These are phyloP conservation scores for Eleusine indica DNA, from an alignment of 176 grass and related monocot species.

Conservation along the genomic window DNA sequence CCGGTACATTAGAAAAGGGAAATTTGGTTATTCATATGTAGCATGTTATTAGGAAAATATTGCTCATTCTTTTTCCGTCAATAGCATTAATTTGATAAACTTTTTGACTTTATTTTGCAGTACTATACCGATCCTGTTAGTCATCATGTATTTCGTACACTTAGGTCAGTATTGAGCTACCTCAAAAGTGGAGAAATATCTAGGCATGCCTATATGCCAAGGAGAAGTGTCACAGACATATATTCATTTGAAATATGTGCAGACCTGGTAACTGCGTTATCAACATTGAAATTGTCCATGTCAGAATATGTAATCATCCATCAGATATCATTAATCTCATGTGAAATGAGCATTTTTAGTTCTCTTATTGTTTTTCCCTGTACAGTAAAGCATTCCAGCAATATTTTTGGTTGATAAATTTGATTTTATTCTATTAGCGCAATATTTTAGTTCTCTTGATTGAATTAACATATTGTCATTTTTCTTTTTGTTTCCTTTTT, in stretches of 20 bases:
- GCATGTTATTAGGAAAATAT: conserved; percentile 14
- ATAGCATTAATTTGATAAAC: conserved; percentile 19
- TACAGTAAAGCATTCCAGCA: background rate
- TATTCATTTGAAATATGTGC: conserved; percentile 53
- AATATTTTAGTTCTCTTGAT: background rate
- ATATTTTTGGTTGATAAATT: background rate
- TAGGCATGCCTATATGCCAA: conserved; percentile 53
- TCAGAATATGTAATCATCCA: background rate
- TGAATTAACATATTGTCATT: background rate
- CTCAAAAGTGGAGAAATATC: conserved; percentile 61
- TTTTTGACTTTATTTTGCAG: conserved; percentile 49
- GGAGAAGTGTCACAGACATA: conserved; percentile 48
- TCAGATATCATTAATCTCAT: background rate
- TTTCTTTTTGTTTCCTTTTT: background rate
- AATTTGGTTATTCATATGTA: conserved; percentile 1
- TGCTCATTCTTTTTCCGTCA: conserved; percentile 1
- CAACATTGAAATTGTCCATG: background rate
- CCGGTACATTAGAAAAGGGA: conserved; percentile 35
- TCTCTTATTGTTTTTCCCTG: background rate
- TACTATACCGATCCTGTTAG: conserved; percentile 59
- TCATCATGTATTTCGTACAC: conserved; percentile 58
- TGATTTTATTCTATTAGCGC: background rate
- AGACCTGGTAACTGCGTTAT: conserved; percentile 48
- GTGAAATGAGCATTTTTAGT: background rate
- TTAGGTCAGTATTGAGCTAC: conserved; percentile 52